These are phyloP conservation scores for Chaetomium sp. DNA, from an alignment of 2,329 filamentous ascomycete species.

Conservation along the genomic window DNA sequence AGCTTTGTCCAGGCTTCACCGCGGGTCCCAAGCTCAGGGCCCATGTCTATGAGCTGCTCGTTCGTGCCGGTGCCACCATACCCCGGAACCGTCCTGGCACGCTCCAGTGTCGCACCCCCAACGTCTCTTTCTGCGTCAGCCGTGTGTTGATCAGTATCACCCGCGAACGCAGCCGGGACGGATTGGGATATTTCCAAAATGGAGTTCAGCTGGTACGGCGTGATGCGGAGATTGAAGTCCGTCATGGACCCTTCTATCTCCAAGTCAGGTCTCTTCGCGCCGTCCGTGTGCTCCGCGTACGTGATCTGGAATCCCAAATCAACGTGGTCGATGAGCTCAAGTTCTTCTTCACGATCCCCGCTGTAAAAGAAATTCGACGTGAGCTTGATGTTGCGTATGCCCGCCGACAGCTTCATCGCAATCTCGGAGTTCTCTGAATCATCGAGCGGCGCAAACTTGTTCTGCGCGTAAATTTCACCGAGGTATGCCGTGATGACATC, in stretches of 20 bases:
- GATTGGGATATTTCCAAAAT: slow-evolving; percentile 80
- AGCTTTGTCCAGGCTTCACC: slow-evolving; percentile 83
- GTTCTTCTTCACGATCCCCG: slow-evolving; percentile 66
- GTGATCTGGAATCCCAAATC: slow-evolving; percentile 90
- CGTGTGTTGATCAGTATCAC: slow-evolving; percentile 63
- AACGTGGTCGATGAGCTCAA: slow-evolving; percentile 96
- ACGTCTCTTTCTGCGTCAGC: slow-evolving; percentile 71
- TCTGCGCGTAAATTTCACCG: slow-evolving; percentile 95
- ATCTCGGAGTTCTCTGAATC: slow-evolving; percentile 66
- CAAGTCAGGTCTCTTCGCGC: slow-evolving; percentile 75
- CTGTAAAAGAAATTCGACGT: slow-evolving; percentile 85
- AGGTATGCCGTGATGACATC: slow-evolving; percentile 89
- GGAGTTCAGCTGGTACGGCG: slow-evolving; percentile 86
- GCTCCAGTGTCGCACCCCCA: slow-evolving; percentile 47
- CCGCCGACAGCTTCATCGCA: slow-evolving; percentile 83
- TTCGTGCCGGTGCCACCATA: slow-evolving; percentile 32
- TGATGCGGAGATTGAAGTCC: slow-evolving; percentile 82
- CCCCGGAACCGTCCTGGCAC: slow-evolving; percentile 39
- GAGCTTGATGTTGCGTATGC: slow-evolving; percentile 84
- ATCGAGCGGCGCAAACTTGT: slow-evolving; percentile 80
- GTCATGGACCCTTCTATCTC: slow-evolving; percentile 91
- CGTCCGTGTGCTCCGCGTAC: slow-evolving; percentile 77
- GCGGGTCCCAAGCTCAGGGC: slow-evolving; percentile 63
- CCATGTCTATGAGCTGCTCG: slow-evolving; percentile 46
- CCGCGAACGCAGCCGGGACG: slow-evolving; percentile 79